Conservation (phyloP, 192 early-diverging fungal species). For the Spinellus fusiger region DNA sequence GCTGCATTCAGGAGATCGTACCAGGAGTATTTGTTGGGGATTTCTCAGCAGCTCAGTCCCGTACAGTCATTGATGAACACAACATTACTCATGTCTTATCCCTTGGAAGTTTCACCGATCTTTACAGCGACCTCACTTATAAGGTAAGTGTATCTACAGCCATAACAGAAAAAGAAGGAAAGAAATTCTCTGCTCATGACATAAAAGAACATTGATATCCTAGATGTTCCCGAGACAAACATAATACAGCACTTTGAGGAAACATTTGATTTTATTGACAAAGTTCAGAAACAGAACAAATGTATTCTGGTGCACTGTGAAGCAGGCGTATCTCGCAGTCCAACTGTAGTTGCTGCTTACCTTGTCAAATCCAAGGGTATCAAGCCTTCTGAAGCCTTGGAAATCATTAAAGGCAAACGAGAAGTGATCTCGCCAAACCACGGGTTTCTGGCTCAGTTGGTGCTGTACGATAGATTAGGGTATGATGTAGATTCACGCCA, state of each 20-base stretch:
- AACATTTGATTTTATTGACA: constrained; percentile 52
- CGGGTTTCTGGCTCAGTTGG: constrained; percentile 59
- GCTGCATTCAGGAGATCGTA: constrained; percentile 7
- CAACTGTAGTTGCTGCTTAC: constrained; percentile 57
- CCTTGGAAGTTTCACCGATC: constrained; percentile 1
- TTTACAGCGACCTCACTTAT: background rate
- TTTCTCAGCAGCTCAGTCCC: constrained; percentile 1
- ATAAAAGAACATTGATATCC: constrained; percentile 30
- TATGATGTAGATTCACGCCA: constrained; percentile 49
- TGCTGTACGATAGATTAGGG: constrained; percentile 52
- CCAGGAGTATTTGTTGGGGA: constrained; percentile 8
- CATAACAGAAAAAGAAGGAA: background rate
- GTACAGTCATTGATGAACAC: background rate
- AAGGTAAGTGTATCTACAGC: constrained; percentile 7
- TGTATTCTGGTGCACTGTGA: constrained; percentile 66
- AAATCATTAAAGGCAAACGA: constrained; percentile 13
- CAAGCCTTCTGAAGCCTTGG: constrained; percentile 41
- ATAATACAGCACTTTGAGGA: constrained; percentile 67
- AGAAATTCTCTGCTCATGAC: background rate
- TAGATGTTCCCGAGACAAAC: constrained; percentile 58
- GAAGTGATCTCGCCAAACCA: constrained; percentile 43
- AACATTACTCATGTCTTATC: constrained; percentile 23
- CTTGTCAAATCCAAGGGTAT: constrained; percentile 55
- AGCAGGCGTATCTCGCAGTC: constrained; percentile 66
- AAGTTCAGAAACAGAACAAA: constrained; percentile 36